Evolutionary conservation across 257 asterid species (phyloP).

Genomic region (Nicotiana tomentosiformis): DNA sequence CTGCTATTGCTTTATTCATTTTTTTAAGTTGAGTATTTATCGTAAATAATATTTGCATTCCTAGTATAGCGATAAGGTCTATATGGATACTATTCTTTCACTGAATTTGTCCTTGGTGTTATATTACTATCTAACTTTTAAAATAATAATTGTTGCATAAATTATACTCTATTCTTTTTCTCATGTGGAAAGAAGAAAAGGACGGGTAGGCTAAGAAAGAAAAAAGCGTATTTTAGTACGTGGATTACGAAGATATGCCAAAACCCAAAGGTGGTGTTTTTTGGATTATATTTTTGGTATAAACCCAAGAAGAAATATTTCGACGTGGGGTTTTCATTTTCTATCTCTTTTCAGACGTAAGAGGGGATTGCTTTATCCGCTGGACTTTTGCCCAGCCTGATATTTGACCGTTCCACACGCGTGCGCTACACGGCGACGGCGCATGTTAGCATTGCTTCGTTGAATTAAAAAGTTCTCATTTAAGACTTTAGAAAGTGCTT

Average conservation of each 20-base stretch:
- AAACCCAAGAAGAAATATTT: neutral
- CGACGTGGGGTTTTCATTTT: neutral
- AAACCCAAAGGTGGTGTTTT: conserved; percentile 20
- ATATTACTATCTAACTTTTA: too few relatives aligned
- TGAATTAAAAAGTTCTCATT: neutral
- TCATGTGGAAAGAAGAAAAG: neutral
- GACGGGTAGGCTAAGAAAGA: neutral
- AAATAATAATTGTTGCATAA: too few relatives aligned
- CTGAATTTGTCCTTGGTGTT: too few relatives aligned
- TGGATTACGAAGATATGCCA: conserved; percentile 43
- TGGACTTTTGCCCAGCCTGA: conserved; percentile 20
- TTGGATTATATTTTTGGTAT: neutral
- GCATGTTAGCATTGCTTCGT: conserved; percentile 11
- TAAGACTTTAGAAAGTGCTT: neutral
- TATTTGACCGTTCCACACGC: conserved; percentile 47
- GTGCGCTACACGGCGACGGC: conserved; percentile 42
- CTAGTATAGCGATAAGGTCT: too few relatives aligned
- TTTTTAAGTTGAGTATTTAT: too few relatives aligned
- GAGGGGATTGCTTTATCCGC: conserved; percentile 4
- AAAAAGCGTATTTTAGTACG: conserved; percentile 48
- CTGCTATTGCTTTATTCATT: too few relatives aligned
- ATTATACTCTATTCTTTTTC: too few relatives aligned
- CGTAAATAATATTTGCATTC: too few relatives aligned
- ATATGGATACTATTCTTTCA: too few relatives aligned
- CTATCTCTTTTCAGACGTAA: neutral